phyloP scores from a whole-genome alignment of 2,329 filamentous ascomycete genomes.

The Bisporella sp. region DNA sequence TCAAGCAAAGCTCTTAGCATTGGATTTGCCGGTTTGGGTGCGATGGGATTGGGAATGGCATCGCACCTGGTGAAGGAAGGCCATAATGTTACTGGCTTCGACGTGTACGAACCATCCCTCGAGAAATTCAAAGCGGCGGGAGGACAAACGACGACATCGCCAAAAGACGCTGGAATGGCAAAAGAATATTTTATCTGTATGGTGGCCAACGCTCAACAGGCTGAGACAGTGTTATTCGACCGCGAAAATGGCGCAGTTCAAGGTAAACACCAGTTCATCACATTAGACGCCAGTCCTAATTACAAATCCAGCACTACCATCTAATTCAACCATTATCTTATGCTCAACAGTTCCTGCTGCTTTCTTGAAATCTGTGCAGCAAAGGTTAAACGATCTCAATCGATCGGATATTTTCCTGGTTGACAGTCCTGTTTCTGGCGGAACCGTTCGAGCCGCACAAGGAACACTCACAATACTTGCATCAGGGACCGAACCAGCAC shows the following conservation, averaged over 20 bases:
- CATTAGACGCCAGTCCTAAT: too few relatives aligned
- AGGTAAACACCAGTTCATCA: too few relatives aligned
- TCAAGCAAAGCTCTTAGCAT: background rate
- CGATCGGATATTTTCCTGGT: slow-evolving; percentile 59
- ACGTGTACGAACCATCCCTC: slow-evolving; percentile 59
- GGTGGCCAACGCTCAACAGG: slow-evolving; percentile 68
- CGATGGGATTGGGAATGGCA: slow-evolving; percentile 78
- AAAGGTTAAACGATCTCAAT: slow-evolving; percentile 47
- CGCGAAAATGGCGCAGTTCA: slow-evolving; percentile 43
- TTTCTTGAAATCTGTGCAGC: slow-evolving; percentile 56
- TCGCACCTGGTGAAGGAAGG: slow-evolving; percentile 61
- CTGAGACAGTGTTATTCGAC: slow-evolving; percentile 57
- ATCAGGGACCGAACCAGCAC: slow-evolving; percentile 41
- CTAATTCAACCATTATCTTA: slow-evolving; percentile 41
- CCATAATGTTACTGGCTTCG: slow-evolving; percentile 62
- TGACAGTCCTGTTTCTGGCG: slow-evolving; percentile 68
- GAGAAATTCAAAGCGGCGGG: slow-evolving; percentile 57
- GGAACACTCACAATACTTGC: slow-evolving; percentile 74
- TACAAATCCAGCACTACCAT: slow-evolving; percentile 33
- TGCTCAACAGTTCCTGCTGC: slow-evolving; percentile 65
- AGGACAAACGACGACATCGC: slow-evolving; percentile 51
- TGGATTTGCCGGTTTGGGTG: slow-evolving; percentile 51
- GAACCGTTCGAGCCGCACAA: slow-evolving; percentile 58
- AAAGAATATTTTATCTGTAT: slow-evolving; percentile 62
- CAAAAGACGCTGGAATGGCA: slow-evolving; percentile 52